Percentiles rank a stretch among this genome's conserved stretches.
Conservation (phyloP, 805 yeast species). For the Metschnikowia santaceciliae region DNA sequence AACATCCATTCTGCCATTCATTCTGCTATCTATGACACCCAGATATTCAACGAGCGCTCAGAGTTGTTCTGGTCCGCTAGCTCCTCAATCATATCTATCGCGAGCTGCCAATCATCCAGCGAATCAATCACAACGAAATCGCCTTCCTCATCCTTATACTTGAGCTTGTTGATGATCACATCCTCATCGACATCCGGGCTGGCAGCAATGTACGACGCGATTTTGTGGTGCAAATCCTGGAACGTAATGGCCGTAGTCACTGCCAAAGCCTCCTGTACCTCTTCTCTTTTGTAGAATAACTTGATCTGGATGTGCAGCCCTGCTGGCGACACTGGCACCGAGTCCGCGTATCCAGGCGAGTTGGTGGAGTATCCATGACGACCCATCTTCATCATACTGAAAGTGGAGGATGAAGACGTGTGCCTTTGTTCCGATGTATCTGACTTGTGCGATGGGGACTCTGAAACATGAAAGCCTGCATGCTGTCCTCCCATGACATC, state of each 20-base stretch:
- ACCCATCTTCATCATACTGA: constrained; percentile 39
- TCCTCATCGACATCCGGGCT: constrained; percentile 53
- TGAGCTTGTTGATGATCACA: constrained; percentile 52
- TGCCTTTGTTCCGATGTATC: constrained; percentile 31
- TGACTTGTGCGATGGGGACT: constrained; percentile 20
- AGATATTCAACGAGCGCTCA: constrained; percentile 32
- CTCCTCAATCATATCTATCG: constrained; percentile 57
- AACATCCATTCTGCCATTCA: no score
- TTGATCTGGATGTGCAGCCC: constrained; percentile 21
- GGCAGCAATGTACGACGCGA: constrained; percentile 46
- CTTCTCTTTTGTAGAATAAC: constrained; percentile 31
- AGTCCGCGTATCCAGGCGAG: constrained; percentile 9
- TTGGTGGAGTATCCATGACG: constrained; percentile 21
- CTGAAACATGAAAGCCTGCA: background rate
- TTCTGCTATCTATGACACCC: constrained; percentile 31
- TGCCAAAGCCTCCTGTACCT: constrained; percentile 24
- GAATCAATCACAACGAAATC: constrained; percentile 83
- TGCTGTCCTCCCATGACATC: constrained; percentile 13
- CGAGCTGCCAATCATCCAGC: constrained; percentile 85
- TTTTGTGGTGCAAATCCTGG: constrained; percentile 60
- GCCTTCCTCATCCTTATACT: constrained; percentile 92
- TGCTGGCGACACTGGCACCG: constrained; percentile 8
- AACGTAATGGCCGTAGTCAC: constrained; percentile 30
- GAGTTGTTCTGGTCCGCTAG: constrained; percentile 17
- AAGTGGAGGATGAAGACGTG: constrained; percentile 40